These are phyloP conservation scores for Fusarium torreyae DNA, from an alignment of 2,329 filamentous ascomycete genomes.

Conservation along the genomic window DNA sequence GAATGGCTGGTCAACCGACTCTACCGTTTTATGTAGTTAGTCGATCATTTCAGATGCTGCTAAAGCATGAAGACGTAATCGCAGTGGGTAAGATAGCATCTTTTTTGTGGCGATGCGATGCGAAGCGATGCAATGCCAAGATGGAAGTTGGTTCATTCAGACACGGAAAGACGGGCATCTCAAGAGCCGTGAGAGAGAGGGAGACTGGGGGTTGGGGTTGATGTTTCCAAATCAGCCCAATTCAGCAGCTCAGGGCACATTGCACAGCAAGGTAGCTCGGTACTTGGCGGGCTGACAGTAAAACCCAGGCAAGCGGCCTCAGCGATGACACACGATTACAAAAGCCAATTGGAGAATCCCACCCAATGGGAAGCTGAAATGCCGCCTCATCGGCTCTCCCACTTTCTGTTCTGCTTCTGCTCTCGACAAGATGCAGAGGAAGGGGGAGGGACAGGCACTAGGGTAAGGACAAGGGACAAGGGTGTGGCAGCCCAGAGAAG, in stretches of 20 bases:
- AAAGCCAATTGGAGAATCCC: conserved; percentile 40
- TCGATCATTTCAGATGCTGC: conserved; percentile 18
- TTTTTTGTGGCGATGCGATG: conserved; percentile 45
- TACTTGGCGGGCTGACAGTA: conserved; percentile 36
- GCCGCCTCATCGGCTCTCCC: conserved; percentile 36
- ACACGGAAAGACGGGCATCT: conserved; percentile 7
- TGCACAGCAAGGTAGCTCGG: conserved; percentile 30
- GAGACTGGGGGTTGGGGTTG: conserved; percentile 19
- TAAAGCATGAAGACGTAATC: conserved; percentile 37
- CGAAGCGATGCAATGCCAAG: conserved; percentile 35
- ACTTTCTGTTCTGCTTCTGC: conserved; percentile 7
- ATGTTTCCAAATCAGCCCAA: conserved; percentile 18
- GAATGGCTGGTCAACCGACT: conserved; percentile 25
- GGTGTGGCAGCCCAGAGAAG: conserved; percentile 1
- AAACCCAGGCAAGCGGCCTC: conserved; percentile 17
- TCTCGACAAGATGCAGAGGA: conserved; percentile 1
- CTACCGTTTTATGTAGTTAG: conserved; percentile 7
- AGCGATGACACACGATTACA: conserved; percentile 41
- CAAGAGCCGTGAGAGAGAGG: conserved; percentile 9
- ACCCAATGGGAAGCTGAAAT: conserved; percentile 39
- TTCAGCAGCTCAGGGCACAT: too few relatives aligned
- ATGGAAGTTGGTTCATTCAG: conserved; percentile 31
- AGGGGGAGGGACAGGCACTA: background rate
- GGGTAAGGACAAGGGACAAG: background rate
- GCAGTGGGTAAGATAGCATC: conserved; percentile 23